A percentile compares a stretch with the other conserved stretches of the same genome.
These are phyloP conservation scores for Metrosideros polymorpha DNA, from an alignment of 441 rosid species.

Conservation along the genomic window DNA sequence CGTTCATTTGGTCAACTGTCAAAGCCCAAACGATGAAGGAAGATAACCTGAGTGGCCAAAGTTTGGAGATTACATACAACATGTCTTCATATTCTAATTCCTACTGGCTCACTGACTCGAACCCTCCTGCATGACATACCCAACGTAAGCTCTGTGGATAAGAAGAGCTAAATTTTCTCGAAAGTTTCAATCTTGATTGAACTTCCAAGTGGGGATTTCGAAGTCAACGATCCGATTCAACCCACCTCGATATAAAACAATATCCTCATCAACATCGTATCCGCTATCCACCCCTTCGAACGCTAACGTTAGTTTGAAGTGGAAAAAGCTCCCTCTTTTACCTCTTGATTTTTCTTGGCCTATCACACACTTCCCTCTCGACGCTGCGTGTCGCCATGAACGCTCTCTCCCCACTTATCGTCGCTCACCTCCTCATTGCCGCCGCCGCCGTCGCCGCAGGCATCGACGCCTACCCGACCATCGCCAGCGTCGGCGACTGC, in stretches of 20 bases:
- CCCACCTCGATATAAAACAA: not conserved
- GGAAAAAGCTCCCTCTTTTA: not conserved
- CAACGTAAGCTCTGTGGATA: not conserved
- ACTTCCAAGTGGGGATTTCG: not conserved
- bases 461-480: conserved; percentile 17
- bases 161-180: not conserved
- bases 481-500: conserved; percentile 18
- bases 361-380: not conserved
- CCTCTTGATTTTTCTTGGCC: not conserved
- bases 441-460: conserved; percentile 4
- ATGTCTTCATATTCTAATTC: not conserved
- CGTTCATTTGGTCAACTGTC: not conserved
- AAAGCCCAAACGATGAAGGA: not conserved
- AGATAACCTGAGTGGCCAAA: not conserved
- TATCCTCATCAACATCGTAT: not conserved
- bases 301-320: not conserved
- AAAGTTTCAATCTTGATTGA: not conserved
- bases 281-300: not conserved
- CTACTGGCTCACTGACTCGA: not conserved
- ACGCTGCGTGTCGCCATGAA: not conserved
- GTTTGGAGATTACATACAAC: fast-evolving
- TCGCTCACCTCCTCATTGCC: not conserved
- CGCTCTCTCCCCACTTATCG: conserved; percentile 6
- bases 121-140: not conserved
- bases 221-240: not conserved